Evolutionary conservation across 495 filamentous ascomycete genomes (phyloP), one percentile per base, ranked within the genome.

Genomic region (Trichoderma parareesei): DNA sequence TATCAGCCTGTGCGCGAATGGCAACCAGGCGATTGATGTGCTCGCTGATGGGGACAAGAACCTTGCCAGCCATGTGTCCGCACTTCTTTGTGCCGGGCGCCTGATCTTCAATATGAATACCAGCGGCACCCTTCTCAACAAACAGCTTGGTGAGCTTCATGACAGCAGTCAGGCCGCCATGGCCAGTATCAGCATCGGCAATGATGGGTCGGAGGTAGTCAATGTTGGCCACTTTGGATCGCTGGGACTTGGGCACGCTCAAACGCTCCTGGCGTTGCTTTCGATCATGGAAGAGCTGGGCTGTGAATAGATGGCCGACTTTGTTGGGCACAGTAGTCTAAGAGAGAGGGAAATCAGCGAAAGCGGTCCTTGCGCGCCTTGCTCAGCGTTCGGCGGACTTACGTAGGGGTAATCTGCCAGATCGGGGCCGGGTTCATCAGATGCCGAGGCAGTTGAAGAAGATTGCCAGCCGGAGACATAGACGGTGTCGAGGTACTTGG

Each of bases 141-240:
- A 98, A 98, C 18, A 98, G 83, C 80, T 96, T 96, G 62, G 94
- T 98, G 63, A 98, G 86, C 83, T 98, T 98, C 95, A 98, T 97
- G 70, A 97, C 87, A 43, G 94, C 94, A 14, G 95, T 98, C 66
- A 98, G 81, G 71, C 94, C 94, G 69, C 94, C 94, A 77, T 98
- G 94, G 67, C 94, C 94, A 13, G 94, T 98, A 72, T 98, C 94
- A 43, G 94, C 94, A 78, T 98, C 94, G 59, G 94, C 94, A 71
- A 98, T 88, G 75, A 98, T 95, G 67, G 94, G 94, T 13, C 94
- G 88, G 27, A 98, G 88, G 79, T 92, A 98, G 78, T 98, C 94
- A 69, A 90, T 83, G 74, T 94, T 93, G 67, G 89, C 84, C 61
- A 96, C 79, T 53, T 85, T 90, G 69, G 75, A 71, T 42, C 94